These are phyloP conservation scores for Leishmania turanica DNA, from an alignment of 208 protist genomes.

Conservation along the genomic window DNA sequence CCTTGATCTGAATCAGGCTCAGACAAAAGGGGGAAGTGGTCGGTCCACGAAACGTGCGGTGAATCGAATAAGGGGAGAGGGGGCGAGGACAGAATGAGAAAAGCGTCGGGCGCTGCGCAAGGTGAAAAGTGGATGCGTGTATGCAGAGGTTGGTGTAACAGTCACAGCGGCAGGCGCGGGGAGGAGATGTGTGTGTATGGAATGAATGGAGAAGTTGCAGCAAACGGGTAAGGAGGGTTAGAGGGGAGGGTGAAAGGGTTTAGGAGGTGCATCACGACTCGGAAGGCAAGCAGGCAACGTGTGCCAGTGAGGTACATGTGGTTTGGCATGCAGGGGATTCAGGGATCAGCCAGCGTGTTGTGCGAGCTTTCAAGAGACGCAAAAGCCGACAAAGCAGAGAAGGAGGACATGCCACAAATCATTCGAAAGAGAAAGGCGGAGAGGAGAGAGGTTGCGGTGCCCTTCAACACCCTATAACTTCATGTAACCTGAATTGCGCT, in stretches of 20 bases:
- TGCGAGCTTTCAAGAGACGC: not conserved
- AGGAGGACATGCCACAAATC: not conserved
- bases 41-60: not conserved
- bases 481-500: not conserved
- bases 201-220: not conserved
- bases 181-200: not conserved
- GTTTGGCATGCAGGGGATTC: not conserved
- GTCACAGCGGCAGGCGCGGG: not conserved
- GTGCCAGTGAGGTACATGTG: not conserved
- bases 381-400: not conserved
- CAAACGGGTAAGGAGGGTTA: not conserved
- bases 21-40: not conserved
- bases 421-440: not conserved
- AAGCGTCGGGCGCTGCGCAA: not conserved
- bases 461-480: not conserved
- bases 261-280: not conserved
- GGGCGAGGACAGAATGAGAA: not conserved
- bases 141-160: not conserved
- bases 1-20: not conserved
- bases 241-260: not conserved
- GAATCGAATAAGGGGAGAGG: not conserved
- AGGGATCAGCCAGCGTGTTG: not conserved
- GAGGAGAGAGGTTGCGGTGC: not conserved
- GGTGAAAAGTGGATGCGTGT: not conserved
- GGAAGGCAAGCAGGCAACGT: not conserved